Evolutionary conservation across 208 protist genomes (phyloP).

Genomic region (Paratrypanosoma confusum): DNA sequence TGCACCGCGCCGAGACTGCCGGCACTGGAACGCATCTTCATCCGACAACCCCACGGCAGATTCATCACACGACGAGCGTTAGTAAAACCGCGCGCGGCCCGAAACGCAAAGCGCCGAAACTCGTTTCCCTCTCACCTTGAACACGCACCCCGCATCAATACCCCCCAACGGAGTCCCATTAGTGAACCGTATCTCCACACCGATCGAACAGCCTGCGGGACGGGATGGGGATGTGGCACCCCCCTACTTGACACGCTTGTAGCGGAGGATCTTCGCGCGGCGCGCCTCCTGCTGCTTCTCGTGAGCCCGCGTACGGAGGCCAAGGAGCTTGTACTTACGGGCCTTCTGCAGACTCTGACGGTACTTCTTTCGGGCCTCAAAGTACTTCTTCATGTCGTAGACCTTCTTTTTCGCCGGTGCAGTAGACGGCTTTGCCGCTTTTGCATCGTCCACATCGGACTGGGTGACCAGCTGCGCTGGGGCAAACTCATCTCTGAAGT

Average conservation of each 20-base stretch:
- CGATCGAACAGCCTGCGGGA: too few species aligned
- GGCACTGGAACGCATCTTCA: too few species aligned
- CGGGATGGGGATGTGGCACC: too few species aligned
- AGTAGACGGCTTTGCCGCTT: conserved; percentile 67
- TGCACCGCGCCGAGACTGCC: too few species aligned
- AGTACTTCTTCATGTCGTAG: conserved; percentile 90
- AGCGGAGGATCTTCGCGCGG: conserved; percentile 76
- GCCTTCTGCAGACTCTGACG: conserved; percentile 72
- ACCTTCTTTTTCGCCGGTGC: conserved; percentile 74
- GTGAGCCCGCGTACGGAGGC: conserved; percentile 68
- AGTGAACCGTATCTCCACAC: too few species aligned
- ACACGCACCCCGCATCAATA: too few species aligned
- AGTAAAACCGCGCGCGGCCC: too few species aligned
- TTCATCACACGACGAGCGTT: too few species aligned
- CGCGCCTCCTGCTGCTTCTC: conserved; percentile 86
- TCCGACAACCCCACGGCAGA: too few species aligned
- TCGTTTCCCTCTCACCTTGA: too few species aligned
- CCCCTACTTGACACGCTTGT: conserved; percentile 81
- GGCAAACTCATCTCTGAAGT: conserved; percentile 85
- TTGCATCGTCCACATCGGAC: conserved; percentile 83
- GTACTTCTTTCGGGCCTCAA: conserved; percentile 81
- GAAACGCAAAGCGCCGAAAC: too few species aligned
- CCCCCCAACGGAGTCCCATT: too few species aligned
- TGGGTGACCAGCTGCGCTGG: conserved; percentile 77
- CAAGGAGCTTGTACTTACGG: conserved; percentile 79